phyloP scores from a whole-genome alignment of 805 yeast species.

The Peterozyma xylosa region DNA sequence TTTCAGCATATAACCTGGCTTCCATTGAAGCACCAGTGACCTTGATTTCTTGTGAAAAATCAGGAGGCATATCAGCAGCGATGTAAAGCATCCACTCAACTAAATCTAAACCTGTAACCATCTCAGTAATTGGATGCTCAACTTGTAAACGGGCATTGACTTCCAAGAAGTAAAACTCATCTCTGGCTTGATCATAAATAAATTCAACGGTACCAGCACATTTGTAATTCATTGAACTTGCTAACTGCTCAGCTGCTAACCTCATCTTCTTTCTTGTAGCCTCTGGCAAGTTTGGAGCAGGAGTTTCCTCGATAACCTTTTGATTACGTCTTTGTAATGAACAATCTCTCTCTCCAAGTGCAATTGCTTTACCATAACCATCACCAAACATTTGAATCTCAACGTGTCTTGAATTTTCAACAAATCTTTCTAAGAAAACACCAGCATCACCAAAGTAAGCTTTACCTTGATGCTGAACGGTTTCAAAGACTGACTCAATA shows the following conservation, averaged over 20 bases:
- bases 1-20: conserved; percentile 94
- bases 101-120: conserved; percentile 88
- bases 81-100: conserved; percentile 96
- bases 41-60: conserved; percentile 49
- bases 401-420: conserved; percentile 92
- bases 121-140: conserved; percentile 95
- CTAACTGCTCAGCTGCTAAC: conserved; percentile 78
- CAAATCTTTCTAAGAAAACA: conserved; percentile 90
- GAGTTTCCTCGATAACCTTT: conserved; percentile 94
- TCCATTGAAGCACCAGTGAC: conserved; percentile 92
- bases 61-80: conserved; percentile 87
- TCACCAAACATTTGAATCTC: conserved; percentile 97
- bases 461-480: conserved; percentile 91
- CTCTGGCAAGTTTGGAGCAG: conserved; percentile 90
- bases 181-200: conserved; percentile 79
- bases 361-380: conserved; percentile 87
- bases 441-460: conserved; percentile 94
- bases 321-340: conserved; percentile 96
- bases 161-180: conserved; percentile 90
- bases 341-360: conserved; percentile 96
- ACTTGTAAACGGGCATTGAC: conserved; percentile 96
- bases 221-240: conserved; percentile 77
- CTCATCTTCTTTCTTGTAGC: conserved; percentile 69
- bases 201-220: conserved; percentile 98
- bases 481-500: conserved; percentile 75